Percentiles rank a stretch among this genome's conserved stretches.
phyloP scores from a whole-genome alignment of 805 yeast genomes.

The Schwanniomyces yamadae region DNA sequence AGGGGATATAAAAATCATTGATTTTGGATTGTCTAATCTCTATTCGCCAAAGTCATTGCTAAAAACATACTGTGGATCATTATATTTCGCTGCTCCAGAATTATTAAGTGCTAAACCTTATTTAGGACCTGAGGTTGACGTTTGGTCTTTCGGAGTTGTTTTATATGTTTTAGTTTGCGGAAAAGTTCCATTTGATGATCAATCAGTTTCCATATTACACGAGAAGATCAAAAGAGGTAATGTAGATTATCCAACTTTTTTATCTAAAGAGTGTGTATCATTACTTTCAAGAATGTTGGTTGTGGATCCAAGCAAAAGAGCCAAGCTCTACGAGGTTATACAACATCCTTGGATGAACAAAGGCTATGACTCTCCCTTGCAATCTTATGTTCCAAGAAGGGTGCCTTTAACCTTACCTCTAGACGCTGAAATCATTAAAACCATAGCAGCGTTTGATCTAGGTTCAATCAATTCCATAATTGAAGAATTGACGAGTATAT shows the following conservation, averaged over 20 bases:
- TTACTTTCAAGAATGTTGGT: slow-evolving; percentile 85
- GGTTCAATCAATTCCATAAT: slow-evolving; percentile 63
- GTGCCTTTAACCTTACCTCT: slow-evolving; percentile 71
- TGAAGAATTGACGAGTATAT: slow-evolving; percentile 53
- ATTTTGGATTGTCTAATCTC: slow-evolving; percentile 91
- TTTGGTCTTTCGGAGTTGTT: slow-evolving; percentile 98
- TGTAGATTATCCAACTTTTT: slow-evolving; percentile 84
- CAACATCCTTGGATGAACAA: slow-evolving; percentile 93
- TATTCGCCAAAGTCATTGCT: slow-evolving; percentile 69
- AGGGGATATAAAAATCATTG: slow-evolving; percentile 94
- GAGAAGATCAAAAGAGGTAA: slow-evolving; percentile 90
- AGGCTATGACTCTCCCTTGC: slow-evolving; percentile 75
- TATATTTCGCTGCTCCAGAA: slow-evolving; percentile 98
- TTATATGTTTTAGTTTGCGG: slow-evolving; percentile 95
- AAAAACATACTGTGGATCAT: slow-evolving; percentile 94
- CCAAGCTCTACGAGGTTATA: slow-evolving; percentile 72
- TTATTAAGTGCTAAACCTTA: slow-evolving; percentile 89
- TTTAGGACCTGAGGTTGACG: slow-evolving; percentile 94
- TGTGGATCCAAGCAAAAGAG: slow-evolving; percentile 82
- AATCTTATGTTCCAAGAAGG: slow-evolving; percentile 74
- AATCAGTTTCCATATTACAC: slow-evolving; percentile 85
- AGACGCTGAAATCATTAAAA: slow-evolving; percentile 63
- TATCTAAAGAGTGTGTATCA: slow-evolving; percentile 78
- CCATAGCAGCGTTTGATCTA: slow-evolving; percentile 77
- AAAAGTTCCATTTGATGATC: slow-evolving; percentile 97